These are phyloP conservation scores for Pueraria montana DNA, from an alignment of 306 rosid genomes.

Conservation along the genomic window DNA sequence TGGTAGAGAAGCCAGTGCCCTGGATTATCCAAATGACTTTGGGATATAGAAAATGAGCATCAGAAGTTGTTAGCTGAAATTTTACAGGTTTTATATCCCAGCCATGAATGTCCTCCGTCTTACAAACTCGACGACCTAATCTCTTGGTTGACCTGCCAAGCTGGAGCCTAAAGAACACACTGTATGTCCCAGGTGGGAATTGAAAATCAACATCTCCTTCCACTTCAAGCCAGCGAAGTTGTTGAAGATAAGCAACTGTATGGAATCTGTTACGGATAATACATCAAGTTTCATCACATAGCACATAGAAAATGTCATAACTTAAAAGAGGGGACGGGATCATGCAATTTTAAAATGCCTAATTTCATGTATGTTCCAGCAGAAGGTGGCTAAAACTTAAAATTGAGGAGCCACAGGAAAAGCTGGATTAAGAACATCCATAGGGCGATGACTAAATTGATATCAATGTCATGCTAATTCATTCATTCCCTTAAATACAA, in stretches of 20 bases:
- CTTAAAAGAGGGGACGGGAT: not conserved
- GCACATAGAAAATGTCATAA: not conserved
- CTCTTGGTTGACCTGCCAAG: no score
- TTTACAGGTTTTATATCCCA: slow-evolving; percentile 84
- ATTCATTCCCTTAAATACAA: not conserved
- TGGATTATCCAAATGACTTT: no score
- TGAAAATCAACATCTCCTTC: slow-evolving; percentile 83
- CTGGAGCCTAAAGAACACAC: slow-evolving; percentile 79
- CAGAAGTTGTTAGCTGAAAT: slow-evolving; percentile 78
- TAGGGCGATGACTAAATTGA: no score
- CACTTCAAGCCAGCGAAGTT: slow-evolving; percentile 94
- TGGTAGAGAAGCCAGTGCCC: no score
- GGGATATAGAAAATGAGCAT: slow-evolving; percentile 66
- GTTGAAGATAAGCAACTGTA: no score
- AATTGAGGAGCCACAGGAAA: no score
- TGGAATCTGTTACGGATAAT: no score
- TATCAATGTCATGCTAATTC: no score
- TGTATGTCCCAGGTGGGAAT: slow-evolving; percentile 76
- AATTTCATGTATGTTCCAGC: not conserved
- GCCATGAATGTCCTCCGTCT: slow-evolving; percentile 77
- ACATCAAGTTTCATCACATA: no score
- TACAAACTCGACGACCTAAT: slow-evolving; percentile 76
- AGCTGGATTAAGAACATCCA: no score
- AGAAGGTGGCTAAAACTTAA: no score
- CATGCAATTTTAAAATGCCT: not conserved